These are phyloP conservation scores for Centaurea solstitialis DNA, from an alignment of 129 eudicot genomes.

Conservation along the genomic window DNA sequence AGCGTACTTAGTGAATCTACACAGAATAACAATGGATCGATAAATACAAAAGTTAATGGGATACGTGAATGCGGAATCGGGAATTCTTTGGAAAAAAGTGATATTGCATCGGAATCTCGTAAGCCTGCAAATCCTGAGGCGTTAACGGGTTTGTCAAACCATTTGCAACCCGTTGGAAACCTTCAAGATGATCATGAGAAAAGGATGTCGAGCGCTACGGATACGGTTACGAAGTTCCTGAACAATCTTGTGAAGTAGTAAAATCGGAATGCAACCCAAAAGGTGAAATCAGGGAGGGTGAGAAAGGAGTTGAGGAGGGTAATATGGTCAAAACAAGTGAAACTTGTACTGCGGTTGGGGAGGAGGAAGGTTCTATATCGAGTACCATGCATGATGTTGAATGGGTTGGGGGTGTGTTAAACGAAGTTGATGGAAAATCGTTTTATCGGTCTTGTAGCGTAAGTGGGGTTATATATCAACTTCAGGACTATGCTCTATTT, in stretches of 20 bases:
- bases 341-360: conserved; percentile 12
- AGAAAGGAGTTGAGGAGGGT: conserved; percentile 23
- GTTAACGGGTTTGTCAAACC: conserved; percentile 6
- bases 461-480: conserved; percentile 48
- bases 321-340: conserved; percentile 33
- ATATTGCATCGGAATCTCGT: conserved; percentile 16
- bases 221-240: conserved; percentile 3
- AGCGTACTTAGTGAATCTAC: neutral
- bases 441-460: conserved; percentile 55
- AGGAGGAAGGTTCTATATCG: conserved; percentile 27
- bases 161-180: conserved; percentile 23
- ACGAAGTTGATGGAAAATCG: conserved; percentile 39
- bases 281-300: conserved; percentile 9
- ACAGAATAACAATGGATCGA: conserved; percentile 8
- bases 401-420: conserved; percentile 52
- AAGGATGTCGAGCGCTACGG: conserved; percentile 1
- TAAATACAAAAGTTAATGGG: conserved; percentile 15
- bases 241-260: conserved; percentile 22
- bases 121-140: conserved; percentile 22
- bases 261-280: neutral
- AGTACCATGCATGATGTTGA: conserved; percentile 35
- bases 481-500: conserved; percentile 71
- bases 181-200: conserved; percentile 9
- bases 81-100: conserved; percentile 7
- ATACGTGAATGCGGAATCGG: conserved; percentile 9